A percentile compares a stretch with the other conserved stretches of the same genome.
phyloP scores from a whole-genome alignment of 805 yeast species.

The Ogataea pini region DNA sequence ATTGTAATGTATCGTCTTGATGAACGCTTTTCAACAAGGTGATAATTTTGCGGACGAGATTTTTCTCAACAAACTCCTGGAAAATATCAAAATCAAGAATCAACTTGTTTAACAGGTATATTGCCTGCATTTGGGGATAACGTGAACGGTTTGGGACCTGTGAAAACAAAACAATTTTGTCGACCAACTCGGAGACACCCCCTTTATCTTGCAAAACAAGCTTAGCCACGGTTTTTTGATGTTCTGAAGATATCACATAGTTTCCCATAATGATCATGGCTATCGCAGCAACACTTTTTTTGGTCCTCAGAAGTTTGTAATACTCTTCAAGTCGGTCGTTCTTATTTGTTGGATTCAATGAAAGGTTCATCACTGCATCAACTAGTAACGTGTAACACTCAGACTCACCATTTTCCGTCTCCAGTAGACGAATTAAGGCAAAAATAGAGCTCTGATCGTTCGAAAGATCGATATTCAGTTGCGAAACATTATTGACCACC shows the following conservation, averaged over 20 bases:
- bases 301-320: neutral
- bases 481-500: constrained; percentile 11
- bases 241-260: constrained; percentile 14
- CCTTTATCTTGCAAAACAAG: neutral
- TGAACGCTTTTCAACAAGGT: neutral
- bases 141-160: neutral
- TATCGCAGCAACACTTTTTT: constrained; percentile 7
- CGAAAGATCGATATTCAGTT: constrained; percentile 10
- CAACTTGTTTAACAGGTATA: constrained; percentile 19
- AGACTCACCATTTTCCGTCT: neutral
- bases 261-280: constrained; percentile 22
- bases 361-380: constrained; percentile 20
- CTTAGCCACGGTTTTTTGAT: constrained; percentile 7
- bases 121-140: constrained; percentile 12
- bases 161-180: constrained; percentile 1
- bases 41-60: neutral
- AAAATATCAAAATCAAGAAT: constrained; percentile 5
- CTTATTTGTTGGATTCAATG: constrained; percentile 13
- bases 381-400: constrained; percentile 5
- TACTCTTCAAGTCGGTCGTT: constrained; percentile 18
- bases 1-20: neutral
- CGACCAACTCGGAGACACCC: constrained; percentile 8
- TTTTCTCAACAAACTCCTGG: neutral
- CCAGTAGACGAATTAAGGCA: constrained; percentile 5
- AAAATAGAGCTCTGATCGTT: constrained; percentile 11